phyloP scores from a whole-genome alignment of 78 protist species.

The Anaeramoeba flamelloides region DNA sequence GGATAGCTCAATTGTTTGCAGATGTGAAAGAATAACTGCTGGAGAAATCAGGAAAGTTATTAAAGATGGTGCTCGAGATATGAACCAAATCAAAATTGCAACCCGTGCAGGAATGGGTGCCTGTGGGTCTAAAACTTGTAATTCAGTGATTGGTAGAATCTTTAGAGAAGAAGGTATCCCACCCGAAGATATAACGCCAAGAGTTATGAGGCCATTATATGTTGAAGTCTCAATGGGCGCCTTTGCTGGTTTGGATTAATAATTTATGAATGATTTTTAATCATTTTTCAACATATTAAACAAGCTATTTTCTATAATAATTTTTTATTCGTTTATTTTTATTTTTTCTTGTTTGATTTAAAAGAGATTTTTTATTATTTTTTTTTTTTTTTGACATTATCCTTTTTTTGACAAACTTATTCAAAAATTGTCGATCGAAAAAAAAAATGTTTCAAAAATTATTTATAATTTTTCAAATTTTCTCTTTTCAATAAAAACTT shows the following conservation, averaged over 20 bases:
- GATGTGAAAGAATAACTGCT: background rate
- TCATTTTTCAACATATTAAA: too few species aligned
- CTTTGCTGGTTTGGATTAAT: background rate
- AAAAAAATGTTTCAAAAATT: too few species aligned
- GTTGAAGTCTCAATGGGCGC: background rate
- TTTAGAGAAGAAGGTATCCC: background rate
- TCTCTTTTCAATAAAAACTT: too few species aligned
- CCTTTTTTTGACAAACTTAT: too few species aligned
- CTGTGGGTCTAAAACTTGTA: background rate
- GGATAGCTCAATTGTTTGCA: background rate
- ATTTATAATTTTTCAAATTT: too few species aligned
- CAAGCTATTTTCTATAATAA: too few species aligned
- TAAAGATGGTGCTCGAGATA: background rate
- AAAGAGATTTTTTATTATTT: too few species aligned
- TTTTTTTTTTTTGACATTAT: too few species aligned
- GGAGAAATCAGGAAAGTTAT: background rate
- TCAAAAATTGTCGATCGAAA: too few species aligned
- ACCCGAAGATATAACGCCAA: background rate
- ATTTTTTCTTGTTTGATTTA: too few species aligned
- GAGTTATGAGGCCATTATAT: background rate
- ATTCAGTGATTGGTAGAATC: background rate
- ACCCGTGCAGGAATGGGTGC: conserved; percentile 10
- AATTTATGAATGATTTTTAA: too few species aligned
- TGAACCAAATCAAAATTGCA: background rate
- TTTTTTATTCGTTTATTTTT: too few species aligned